A percentile compares a stretch with the other conserved stretches of the same genome.
phyloP scores from a whole-genome alignment of 2,329 filamentous ascomycete genomes.

The Claviceps purpurea region DNA sequence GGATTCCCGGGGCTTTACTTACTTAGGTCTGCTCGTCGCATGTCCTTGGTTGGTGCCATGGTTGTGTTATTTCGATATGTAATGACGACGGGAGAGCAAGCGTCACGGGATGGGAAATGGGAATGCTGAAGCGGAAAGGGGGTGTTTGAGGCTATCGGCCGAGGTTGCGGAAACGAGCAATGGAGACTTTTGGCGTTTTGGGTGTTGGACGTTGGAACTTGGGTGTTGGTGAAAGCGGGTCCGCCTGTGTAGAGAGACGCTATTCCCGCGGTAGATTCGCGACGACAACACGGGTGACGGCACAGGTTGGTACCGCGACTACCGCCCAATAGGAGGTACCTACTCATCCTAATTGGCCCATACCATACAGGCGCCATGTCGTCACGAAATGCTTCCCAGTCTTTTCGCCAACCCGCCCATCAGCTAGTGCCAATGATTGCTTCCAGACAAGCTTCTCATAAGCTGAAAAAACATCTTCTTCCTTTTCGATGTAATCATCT shows the following conservation, averaged over 20 bases:
- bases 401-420: too few species aligned
- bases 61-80: conserved; percentile 1
- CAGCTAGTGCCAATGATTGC: too few species aligned
- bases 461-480: too few species aligned
- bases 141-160: neutral
- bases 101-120: neutral
- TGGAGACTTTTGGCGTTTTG: neutral
- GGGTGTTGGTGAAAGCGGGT: conserved; percentile 1
- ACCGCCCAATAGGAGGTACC: too few species aligned
- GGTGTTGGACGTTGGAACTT: neutral
- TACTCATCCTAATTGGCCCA: too few species aligned
- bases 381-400: too few species aligned
- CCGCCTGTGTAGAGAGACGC: neutral
- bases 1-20: conserved; percentile 8
- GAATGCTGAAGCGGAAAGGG: neutral
- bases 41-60: conserved; percentile 31
- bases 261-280: neutral
- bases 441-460: too few species aligned
- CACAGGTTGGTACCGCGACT: too few species aligned
- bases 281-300: neutral
- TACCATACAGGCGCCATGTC: too few species aligned
- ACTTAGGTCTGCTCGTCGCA: conserved; percentile 32
- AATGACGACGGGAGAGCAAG: neutral
- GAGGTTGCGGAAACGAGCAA: neutral
- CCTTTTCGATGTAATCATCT: too few species aligned